These are phyloP conservation scores for Xylaria telfairii DNA, from an alignment of 495 filamentous ascomycete species.

Conservation along the genomic window DNA sequence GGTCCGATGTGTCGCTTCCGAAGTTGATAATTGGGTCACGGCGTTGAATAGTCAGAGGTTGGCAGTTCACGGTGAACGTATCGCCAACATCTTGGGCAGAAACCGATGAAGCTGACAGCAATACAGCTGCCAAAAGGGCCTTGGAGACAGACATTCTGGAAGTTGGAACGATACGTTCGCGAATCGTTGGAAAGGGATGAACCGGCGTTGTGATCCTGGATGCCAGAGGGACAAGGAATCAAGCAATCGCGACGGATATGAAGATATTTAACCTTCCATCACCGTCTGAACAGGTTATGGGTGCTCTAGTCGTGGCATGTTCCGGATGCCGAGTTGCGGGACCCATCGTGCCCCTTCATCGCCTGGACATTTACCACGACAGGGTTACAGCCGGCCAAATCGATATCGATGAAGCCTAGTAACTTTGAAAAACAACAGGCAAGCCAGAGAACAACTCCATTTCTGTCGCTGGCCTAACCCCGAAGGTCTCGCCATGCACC, in stretches of 20 bases:
- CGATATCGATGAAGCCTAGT: not conserved
- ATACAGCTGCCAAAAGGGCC: conserved; percentile 11
- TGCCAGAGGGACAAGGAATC: not conserved
- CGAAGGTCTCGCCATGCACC: not conserved
- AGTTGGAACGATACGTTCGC: not conserved
- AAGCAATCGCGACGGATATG: not conserved
- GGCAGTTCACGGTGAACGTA: conserved; percentile 27
- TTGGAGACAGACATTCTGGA: conserved; percentile 8
- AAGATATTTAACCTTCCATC: conserved; percentile 13
- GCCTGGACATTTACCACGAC: not conserved
- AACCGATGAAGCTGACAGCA: conserved; percentile 19
- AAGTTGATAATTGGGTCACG: conserved; percentile 21
- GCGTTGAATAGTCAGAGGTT: conserved; percentile 17
- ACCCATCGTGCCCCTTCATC: not conserved
- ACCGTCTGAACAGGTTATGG: not conserved
- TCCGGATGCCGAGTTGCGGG: not conserved
- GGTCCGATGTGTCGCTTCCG: conserved; percentile 14
- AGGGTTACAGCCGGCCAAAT: not conserved
- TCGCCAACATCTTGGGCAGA: conserved; percentile 19
- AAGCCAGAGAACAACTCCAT: not conserved
- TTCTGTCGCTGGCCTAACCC: not conserved
- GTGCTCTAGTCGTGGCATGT: not conserved
- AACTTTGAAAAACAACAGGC: not conserved
- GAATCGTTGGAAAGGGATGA: not conserved
- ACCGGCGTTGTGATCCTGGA: not conserved